A percentile compares a stretch with the other conserved stretches of the same genome.
phyloP scores from a whole-genome alignment of 306 rosid genomes.

The Casuarina cunninghamiana region DNA sequence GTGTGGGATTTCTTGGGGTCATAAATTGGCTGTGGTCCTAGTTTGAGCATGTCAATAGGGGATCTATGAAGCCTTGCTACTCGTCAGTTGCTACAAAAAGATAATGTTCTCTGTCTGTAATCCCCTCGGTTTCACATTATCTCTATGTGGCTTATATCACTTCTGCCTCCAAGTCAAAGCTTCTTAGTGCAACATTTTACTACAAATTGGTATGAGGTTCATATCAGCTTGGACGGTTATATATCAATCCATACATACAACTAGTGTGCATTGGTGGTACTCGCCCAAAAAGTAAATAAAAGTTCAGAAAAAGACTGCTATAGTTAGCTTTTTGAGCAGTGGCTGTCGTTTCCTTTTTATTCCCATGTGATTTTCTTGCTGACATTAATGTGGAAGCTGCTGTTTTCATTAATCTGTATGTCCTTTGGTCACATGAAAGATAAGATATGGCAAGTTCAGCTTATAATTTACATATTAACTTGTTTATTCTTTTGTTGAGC shows the following conservation, averaged over 20 bases:
- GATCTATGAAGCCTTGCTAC: not conserved
- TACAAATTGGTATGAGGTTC: not conserved
- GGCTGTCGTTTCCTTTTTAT: not conserved
- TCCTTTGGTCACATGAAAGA: slow-evolving; percentile 8
- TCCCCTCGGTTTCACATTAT: not conserved
- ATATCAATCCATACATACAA: not conserved
- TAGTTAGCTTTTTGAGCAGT: not conserved
- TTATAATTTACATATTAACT: slow-evolving; percentile 2
- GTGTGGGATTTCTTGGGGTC: not conserved
- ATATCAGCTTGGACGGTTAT: not conserved
- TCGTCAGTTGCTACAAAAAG: not conserved
- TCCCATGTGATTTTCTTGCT: not conserved
- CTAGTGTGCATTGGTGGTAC: not conserved
- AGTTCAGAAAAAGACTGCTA: no score
- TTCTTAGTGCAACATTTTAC: not conserved
- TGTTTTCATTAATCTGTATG: not conserved
- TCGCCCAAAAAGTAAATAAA: not conserved
- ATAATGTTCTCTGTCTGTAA: not conserved
- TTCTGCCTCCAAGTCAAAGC: not conserved
- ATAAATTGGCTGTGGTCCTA: not conserved
- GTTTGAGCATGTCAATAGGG: not conserved
- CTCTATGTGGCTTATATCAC: not conserved
- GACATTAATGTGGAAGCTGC: not conserved
- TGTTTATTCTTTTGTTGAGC: slow-evolving; percentile 1
- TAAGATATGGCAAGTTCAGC: slow-evolving; percentile 15